These are phyloP conservation scores for Neurospora discreta DNA, from an alignment of 495 filamentous ascomycete genomes.

Conservation along the genomic window DNA sequence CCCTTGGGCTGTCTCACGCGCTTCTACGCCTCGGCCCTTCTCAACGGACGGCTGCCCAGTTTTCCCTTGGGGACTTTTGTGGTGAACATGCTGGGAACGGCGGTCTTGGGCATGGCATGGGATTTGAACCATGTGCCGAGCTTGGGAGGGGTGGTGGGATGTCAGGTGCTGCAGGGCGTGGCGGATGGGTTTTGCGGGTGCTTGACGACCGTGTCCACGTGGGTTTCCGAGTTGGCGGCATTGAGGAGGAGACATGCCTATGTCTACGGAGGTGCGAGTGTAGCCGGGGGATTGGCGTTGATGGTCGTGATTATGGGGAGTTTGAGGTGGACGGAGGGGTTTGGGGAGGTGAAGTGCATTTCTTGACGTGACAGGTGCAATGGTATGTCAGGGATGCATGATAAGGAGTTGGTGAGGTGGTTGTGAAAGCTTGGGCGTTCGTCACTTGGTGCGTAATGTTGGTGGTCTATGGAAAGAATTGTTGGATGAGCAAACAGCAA, in stretches of 20 bases:
- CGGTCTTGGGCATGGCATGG: slow-evolving; percentile 51
- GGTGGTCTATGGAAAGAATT: not conserved
- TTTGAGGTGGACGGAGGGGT: slow-evolving; percentile 63
- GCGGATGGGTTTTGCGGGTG: slow-evolving; percentile 89
- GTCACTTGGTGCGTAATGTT: not conserved
- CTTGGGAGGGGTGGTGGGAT: slow-evolving; percentile 44
- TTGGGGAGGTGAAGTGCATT: slow-evolving; percentile 37
- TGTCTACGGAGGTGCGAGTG: slow-evolving; percentile 59
- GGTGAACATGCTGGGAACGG: slow-evolving; percentile 72
- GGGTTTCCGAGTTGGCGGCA: slow-evolving; percentile 69
- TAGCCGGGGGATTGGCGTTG: slow-evolving; percentile 50
- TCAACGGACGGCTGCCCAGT: slow-evolving; percentile 53
- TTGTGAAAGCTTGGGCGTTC: not conserved
- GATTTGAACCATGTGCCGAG: slow-evolving; percentile 55
- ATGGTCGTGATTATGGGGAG: slow-evolving; percentile 72
- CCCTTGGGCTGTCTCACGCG: slow-evolving; percentile 68
- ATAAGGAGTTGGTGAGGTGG: not conserved
- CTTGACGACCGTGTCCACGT: slow-evolving; percentile 86
- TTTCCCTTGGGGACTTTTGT: slow-evolving; percentile 88
- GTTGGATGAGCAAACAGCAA: not conserved
- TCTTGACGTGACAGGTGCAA: slow-evolving; percentile 6
- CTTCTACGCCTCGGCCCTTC: slow-evolving; percentile 55
- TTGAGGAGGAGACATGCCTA: slow-evolving; percentile 59
- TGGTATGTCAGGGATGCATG: not conserved
- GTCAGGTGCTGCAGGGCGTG: slow-evolving; percentile 73